These are phyloP conservation scores for Rhodomyrtus psidioides DNA, from an alignment of 441 rosid genomes.

Conservation along the genomic window DNA sequence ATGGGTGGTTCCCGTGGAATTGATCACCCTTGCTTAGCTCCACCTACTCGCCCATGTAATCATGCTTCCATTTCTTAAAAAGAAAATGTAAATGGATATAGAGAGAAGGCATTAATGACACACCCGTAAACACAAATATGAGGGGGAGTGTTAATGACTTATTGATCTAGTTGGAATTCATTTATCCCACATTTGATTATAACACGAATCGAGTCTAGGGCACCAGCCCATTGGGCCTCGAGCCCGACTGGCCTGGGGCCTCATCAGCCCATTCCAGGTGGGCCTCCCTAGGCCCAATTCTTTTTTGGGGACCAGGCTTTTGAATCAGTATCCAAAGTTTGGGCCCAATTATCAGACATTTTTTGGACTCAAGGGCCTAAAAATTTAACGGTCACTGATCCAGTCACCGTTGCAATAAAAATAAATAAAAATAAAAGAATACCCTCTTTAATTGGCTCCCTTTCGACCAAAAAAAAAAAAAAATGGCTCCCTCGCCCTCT, in stretches of 20 bases:
- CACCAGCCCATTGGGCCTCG: neutral
- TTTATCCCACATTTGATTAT: neutral
- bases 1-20: no score
- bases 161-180: neutral
- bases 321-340: neutral
- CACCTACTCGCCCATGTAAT: no score
- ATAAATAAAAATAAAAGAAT: no score
- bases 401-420: neutral
- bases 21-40: no score
- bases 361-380: no score
- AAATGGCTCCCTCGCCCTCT: neutral
- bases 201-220: rapidly evolving
- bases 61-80: no score
- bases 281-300: neutral
- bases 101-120: neutral
- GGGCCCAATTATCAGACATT: neutral
- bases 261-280: neutral
- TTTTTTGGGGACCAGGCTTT: neutral
- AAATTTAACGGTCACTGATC: no score
- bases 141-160: neutral
- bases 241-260: neutral
- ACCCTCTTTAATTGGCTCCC: neutral
- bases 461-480: no score
- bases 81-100: no score
- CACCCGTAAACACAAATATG: neutral